Percentiles rank a stretch among this genome's conserved stretches.
Conservation (phyloP, 2,329 filamentous ascomycete species). For the Alternaria infectoria region DNA sequence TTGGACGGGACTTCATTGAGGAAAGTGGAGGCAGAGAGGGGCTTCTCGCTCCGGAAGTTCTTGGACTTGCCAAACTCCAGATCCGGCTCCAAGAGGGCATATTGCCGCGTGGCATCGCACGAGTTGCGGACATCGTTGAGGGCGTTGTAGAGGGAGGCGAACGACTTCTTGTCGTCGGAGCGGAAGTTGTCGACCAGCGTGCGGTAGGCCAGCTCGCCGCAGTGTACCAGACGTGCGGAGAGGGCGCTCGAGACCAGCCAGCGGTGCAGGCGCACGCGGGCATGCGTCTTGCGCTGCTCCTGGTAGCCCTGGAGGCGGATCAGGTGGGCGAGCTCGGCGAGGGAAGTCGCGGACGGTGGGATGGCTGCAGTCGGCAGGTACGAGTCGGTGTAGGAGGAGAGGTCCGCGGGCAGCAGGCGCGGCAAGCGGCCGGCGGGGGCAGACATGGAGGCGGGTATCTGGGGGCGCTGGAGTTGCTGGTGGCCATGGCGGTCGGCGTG, state of each 20-base stretch:
- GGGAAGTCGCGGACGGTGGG: conserved; percentile 67
- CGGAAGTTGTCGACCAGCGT: conserved; percentile 80
- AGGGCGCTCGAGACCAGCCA: conserved; percentile 77
- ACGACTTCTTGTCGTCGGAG: conserved; percentile 78
- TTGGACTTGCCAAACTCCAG: conserved; percentile 62
- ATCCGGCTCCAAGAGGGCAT: conserved; percentile 74
- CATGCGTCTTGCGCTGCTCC: conserved; percentile 77
- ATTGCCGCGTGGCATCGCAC: conserved; percentile 74
- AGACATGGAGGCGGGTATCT: conserved; percentile 53
- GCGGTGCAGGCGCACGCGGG: conserved; percentile 74
- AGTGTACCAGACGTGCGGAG: conserved; percentile 75
- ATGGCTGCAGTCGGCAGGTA: conserved; percentile 63
- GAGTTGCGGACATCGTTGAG: conserved; percentile 80
- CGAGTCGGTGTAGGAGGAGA: conserved; percentile 70
- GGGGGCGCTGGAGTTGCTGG: conserved; percentile 32
- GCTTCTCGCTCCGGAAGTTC: conserved; percentile 51
- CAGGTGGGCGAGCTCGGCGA: conserved; percentile 79
- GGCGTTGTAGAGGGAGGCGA: conserved; percentile 76
- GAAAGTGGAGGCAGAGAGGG: conserved; percentile 53
- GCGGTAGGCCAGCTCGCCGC: conserved; percentile 75
- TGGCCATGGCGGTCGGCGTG: conserved; percentile 13
- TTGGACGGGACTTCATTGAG: conserved; percentile 75
- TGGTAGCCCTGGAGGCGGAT: conserved; percentile 81
- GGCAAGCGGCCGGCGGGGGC: conserved; percentile 55
- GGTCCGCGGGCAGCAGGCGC: conserved; percentile 67